These are phyloP conservation scores for Botrytis sinoallii DNA, from an alignment of 2,329 filamentous ascomycete species.

Conservation along the genomic window DNA sequence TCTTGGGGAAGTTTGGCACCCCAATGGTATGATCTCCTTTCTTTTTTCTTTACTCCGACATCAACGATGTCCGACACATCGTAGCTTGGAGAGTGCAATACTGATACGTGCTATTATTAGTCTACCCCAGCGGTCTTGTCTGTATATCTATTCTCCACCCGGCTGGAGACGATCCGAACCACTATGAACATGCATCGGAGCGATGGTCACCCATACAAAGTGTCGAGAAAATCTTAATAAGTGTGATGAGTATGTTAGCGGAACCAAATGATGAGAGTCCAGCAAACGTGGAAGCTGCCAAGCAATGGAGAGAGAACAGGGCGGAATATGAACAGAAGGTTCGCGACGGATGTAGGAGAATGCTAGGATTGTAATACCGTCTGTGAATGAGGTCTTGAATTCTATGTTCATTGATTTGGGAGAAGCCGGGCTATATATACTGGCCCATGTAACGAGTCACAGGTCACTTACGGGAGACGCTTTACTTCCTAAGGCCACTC, in stretches of 20 bases:
- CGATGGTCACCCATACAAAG: slow-evolving; percentile 96
- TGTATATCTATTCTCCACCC: slow-evolving; percentile 98
- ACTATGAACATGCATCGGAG: slow-evolving; percentile 95
- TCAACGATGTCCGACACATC: not conserved
- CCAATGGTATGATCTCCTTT: slow-evolving; percentile 65
- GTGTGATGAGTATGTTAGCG: slow-evolving; percentile 96
- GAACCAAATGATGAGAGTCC: slow-evolving; percentile 97
- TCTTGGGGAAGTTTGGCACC: slow-evolving; percentile 90
- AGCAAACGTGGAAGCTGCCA: slow-evolving; percentile 92
- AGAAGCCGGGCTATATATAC: not conserved
- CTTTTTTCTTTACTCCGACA: not conserved
- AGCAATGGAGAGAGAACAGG: slow-evolving; percentile 89
- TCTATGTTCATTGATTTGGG: not conserved
- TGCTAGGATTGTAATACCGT: slow-evolving; percentile 63
- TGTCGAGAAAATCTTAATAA: slow-evolving; percentile 95
- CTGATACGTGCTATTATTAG: slow-evolving; percentile 45
- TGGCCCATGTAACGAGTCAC: not conserved
- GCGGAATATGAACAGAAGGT: slow-evolving; percentile 84
- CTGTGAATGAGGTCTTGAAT: not conserved
- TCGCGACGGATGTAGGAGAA: slow-evolving; percentile 73
- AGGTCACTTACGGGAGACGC: not conserved
- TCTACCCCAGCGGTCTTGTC: slow-evolving; percentile 87
- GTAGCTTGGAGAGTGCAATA: not conserved
- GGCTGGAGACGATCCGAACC: slow-evolving; percentile 94
- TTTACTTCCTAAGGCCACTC: not conserved